These are phyloP conservation scores for Talaromyces ruber DNA, from an alignment of 495 filamentous ascomycete genomes.

Conservation along the genomic window DNA sequence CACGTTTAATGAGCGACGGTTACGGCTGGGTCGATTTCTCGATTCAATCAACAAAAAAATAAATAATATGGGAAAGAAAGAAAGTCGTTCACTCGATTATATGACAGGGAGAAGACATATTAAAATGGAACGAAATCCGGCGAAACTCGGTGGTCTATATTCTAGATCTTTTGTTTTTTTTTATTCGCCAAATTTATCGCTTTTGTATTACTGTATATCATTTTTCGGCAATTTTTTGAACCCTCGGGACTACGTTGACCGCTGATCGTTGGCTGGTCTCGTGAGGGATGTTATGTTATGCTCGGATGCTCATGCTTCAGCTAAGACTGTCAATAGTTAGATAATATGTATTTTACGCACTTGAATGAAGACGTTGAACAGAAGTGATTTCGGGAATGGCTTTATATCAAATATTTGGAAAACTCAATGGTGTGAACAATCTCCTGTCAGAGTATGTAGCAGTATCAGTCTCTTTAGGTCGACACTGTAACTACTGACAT, in stretches of 20 bases:
- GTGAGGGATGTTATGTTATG: neutral
- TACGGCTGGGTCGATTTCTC: neutral
- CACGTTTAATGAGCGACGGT: slow-evolving; percentile 7
- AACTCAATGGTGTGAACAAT: too few species aligned
- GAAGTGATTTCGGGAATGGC: too few species aligned
- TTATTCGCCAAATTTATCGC: neutral
- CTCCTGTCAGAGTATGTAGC: too few species aligned
- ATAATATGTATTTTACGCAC: neutral
- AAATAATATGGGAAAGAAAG: neutral
- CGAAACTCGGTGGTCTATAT: neutral
- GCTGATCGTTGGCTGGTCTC: neutral
- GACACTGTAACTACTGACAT: too few species aligned
- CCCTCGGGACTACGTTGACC: neutral
- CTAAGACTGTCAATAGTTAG: neutral
- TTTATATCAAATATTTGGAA: too few species aligned
- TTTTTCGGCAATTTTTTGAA: neutral
- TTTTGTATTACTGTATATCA: neutral
- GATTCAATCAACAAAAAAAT: slow-evolving; percentile 1
- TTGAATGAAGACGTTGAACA: neutral
- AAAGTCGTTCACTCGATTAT: neutral
- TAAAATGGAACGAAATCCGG: neutral
- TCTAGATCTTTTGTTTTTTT: neutral
- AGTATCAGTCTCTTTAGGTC: too few species aligned
- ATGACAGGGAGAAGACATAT: neutral
- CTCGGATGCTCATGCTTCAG: neutral